These are phyloP conservation scores for Candolleomyces efflorescens DNA, from an alignment of 768 basidiomycete species.

Conservation along the genomic window DNA sequence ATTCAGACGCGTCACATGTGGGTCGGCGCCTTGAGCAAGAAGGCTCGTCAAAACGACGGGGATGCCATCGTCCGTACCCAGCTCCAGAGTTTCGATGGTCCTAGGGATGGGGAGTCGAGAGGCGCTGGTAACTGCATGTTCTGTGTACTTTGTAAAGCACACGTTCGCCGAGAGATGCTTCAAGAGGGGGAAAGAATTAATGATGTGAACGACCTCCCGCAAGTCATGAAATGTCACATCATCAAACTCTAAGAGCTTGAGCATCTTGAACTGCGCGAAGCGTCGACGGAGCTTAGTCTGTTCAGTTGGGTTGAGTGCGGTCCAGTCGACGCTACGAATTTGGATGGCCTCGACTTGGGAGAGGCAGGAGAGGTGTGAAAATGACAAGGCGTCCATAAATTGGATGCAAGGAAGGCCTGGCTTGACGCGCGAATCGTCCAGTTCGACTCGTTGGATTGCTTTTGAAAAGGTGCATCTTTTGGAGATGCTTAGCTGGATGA, in stretches of 20 bases:
- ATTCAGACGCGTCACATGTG: constrained; percentile 10
- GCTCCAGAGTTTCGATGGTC: constrained; percentile 17
- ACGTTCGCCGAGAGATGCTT: constrained; percentile 21
- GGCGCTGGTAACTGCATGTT: constrained; percentile 18
- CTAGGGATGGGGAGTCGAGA: constrained; percentile 9
- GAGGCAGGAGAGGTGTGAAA: constrained; percentile 15
- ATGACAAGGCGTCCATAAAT: constrained; percentile 16
- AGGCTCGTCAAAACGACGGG: constrained; percentile 18
- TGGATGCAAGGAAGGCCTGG: background rate
- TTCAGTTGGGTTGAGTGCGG: constrained; percentile 15
- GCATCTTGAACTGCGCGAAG: constrained; percentile 16
- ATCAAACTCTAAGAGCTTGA: constrained; percentile 22
- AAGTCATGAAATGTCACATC: constrained; percentile 26
- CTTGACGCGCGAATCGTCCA: constrained; percentile 16
- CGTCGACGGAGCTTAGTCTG: constrained; percentile 15
- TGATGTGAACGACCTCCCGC: constrained; percentile 23
- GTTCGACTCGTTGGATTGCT: constrained; percentile 22
- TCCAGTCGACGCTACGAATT: constrained; percentile 27
- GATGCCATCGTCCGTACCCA: constrained; percentile 22
- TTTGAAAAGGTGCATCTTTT: constrained; percentile 21
- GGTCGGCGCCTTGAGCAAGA: background rate
- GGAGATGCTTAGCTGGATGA: constrained; percentile 19
- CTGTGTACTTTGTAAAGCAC: constrained; percentile 23
- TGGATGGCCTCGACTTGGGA: constrained; percentile 16
- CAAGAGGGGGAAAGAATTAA: constrained; percentile 18